Conservation (phyloP, 2,329 filamentous ascomycete genomes). For the Lecanosticta acicola region DNA sequence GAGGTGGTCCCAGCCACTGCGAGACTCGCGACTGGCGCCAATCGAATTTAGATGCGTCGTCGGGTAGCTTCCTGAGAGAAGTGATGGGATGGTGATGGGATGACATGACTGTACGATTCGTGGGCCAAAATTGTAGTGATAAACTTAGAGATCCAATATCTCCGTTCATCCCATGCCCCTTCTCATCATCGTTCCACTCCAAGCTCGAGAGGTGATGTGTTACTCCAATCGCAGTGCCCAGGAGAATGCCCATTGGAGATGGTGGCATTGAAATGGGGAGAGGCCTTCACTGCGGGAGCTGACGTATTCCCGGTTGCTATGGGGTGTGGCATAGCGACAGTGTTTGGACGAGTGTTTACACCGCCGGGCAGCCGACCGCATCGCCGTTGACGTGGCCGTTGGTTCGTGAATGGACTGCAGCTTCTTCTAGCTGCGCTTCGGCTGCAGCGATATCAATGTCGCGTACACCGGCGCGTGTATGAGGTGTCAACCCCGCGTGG, state of each 20-base stretch:
- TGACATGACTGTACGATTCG: too few species aligned
- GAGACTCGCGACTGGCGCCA: constrained; percentile 2
- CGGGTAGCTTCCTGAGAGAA: too few species aligned
- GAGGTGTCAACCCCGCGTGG: neutral
- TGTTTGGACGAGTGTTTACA: constrained; percentile 2
- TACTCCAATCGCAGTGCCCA: too few species aligned
- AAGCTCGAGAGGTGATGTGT: too few species aligned
- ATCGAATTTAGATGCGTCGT: constrained; percentile 5
- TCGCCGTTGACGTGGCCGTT: neutral
- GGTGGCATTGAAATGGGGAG: too few species aligned
- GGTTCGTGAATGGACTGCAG: constrained; percentile 1
- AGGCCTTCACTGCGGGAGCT: too few species aligned
- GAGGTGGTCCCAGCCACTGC: constrained; percentile 21
- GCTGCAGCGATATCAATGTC: neutral
- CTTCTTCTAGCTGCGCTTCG: constrained; percentile 2
- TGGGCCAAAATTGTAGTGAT: too few species aligned
- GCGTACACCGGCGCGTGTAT: neutral
- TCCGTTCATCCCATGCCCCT: too few species aligned
- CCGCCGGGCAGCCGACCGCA: neutral
- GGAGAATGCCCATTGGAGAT: too few species aligned
- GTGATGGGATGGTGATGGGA: too few species aligned
- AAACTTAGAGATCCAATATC: too few species aligned
- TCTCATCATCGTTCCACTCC: too few species aligned
- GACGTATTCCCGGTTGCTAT: constrained; percentile 6
- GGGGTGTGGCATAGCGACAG: neutral